Evolutionary conservation across 2,329 filamentous ascomycete genomes (phyloP).

Genomic region (Ophiobolus disseminans): DNA sequence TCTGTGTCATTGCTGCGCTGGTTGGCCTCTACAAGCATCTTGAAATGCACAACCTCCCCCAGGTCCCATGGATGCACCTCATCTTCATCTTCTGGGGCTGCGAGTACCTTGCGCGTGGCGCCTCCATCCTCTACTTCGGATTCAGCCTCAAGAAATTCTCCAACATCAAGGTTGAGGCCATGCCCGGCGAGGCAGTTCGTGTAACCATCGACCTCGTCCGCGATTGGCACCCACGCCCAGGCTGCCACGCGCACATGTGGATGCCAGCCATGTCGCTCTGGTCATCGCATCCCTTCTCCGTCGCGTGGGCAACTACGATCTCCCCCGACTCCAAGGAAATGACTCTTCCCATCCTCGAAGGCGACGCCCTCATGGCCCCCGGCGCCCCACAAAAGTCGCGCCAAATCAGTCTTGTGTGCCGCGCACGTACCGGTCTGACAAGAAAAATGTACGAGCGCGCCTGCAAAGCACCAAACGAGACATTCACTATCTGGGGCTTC

Average conservation of each 20-base stretch:
- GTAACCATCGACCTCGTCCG: slow-evolving; percentile 67
- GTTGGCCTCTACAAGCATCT: slow-evolving; percentile 81
- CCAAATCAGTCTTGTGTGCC: slow-evolving; percentile 73
- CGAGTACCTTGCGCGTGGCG: slow-evolving; percentile 63
- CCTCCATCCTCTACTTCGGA: slow-evolving; percentile 62
- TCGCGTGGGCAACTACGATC: slow-evolving; percentile 55
- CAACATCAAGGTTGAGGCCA: slow-evolving; percentile 63
- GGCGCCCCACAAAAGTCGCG: slow-evolving; percentile 41
- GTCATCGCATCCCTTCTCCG: slow-evolving; percentile 59
- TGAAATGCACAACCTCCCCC: slow-evolving; percentile 68
- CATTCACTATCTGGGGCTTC: slow-evolving; percentile 68
- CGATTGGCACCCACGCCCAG: slow-evolving; percentile 61
- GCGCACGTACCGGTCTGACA: slow-evolving; percentile 77
- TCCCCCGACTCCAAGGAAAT: slow-evolving; percentile 42
- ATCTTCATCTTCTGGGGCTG: slow-evolving; percentile 78
- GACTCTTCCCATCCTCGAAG: slow-evolving; percentile 43
- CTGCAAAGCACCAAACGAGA: slow-evolving; percentile 64
- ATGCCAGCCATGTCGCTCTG: slow-evolving; percentile 56
- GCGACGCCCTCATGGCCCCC: slow-evolving; percentile 29
- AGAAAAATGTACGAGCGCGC: slow-evolving; percentile 72
- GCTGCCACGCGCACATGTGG: slow-evolving; percentile 68
- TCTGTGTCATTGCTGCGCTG: slow-evolving; percentile 72
- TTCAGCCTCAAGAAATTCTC: slow-evolving; percentile 59
- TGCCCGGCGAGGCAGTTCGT: slow-evolving; percentile 66
- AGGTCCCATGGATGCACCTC: slow-evolving; percentile 76